Percentiles rank a stretch among this genome's conserved stretches.
phyloP scores from a whole-genome alignment of 768 basidiomycete species.

The Hemileccinum impolitum region DNA sequence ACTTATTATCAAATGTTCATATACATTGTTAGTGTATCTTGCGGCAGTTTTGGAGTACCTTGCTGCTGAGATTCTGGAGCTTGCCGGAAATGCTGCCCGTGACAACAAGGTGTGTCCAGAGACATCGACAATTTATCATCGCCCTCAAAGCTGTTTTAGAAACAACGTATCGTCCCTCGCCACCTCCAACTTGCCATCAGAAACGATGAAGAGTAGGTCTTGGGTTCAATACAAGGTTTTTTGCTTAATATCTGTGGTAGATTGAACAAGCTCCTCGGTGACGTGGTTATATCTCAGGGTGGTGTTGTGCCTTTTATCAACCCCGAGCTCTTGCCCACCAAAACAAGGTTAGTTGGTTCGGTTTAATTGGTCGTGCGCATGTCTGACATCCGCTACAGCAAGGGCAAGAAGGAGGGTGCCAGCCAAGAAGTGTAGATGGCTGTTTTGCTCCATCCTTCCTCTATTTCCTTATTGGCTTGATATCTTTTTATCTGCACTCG shows the following conservation, averaged over 20 bases:
- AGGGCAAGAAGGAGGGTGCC: slow-evolving; percentile 33
- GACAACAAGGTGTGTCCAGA: slow-evolving; percentile 30
- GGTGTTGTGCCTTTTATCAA: slow-evolving; percentile 75
- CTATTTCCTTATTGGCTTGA: slow-evolving; percentile 17
- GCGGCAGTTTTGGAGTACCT: slow-evolving; percentile 91
- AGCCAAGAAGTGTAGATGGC: slow-evolving; percentile 31
- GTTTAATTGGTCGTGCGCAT: neutral
- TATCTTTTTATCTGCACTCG: slow-evolving; percentile 26
- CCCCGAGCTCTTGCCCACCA: slow-evolving; percentile 37
- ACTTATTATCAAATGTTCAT: neutral
- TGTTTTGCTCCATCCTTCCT: neutral
- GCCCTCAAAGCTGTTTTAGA: slow-evolving; percentile 36
- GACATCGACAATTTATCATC: neutral
- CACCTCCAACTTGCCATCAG: slow-evolving; percentile 91
- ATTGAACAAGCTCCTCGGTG: slow-evolving; percentile 77
- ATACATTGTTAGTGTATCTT: slow-evolving; percentile 61
- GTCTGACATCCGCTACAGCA: slow-evolving; percentile 20
- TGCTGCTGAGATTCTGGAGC: slow-evolving; percentile 89
- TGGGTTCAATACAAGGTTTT: neutral
- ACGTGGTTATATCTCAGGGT: slow-evolving; percentile 88
- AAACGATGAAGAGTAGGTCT: slow-evolving; percentile 77
- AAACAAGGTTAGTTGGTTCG: slow-evolving; percentile 23
- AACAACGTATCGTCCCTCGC: slow-evolving; percentile 92
- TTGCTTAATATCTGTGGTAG: slow-evolving; percentile 27
- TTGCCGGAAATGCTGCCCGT: slow-evolving; percentile 76